These are phyloP conservation scores for Ogataea pignaliae DNA, from an alignment of 805 yeast species.

Conservation along the genomic window DNA sequence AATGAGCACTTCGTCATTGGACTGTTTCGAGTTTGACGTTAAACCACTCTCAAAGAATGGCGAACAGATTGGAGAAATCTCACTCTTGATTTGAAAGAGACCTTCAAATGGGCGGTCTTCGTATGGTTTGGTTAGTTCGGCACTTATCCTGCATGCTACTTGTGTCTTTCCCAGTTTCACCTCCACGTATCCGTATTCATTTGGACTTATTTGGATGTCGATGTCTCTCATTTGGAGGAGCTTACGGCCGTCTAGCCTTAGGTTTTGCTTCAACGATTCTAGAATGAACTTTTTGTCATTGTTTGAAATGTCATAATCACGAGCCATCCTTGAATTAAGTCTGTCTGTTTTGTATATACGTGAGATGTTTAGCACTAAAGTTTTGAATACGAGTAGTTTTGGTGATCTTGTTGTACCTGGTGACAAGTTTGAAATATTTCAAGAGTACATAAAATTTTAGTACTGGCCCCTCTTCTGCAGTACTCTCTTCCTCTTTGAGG, in stretches of 20 bases:
- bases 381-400: too few species aligned
- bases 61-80: conserved; percentile 86
- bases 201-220: conserved; percentile 53
- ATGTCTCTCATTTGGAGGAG: conserved; percentile 63
- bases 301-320: conserved; percentile 54
- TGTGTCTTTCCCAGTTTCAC: conserved; percentile 73
- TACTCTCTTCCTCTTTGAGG: too few species aligned
- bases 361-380: too few species aligned
- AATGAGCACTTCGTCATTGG: conserved; percentile 79
- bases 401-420: too few species aligned
- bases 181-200: conserved; percentile 77
- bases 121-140: conserved; percentile 72
- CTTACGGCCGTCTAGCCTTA: conserved; percentile 66
- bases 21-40: conserved; percentile 36
- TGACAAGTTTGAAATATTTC: too few species aligned
- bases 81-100: conserved; percentile 74
- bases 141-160: conserved; percentile 67
- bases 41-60: conserved; percentile 70
- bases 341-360: too few species aligned
- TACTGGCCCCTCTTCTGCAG: too few species aligned
- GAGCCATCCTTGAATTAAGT: conserved; percentile 44
- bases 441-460: too few species aligned
- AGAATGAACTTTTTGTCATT: conserved; percentile 61
- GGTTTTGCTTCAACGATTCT: conserved; percentile 56
- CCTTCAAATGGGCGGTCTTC: conserved; percentile 97